A percentile compares a stretch with the other conserved stretches of the same genome.
Evolutionary conservation across 345 rosid species (phyloP).

Genomic region (Salix viminalis): DNA sequence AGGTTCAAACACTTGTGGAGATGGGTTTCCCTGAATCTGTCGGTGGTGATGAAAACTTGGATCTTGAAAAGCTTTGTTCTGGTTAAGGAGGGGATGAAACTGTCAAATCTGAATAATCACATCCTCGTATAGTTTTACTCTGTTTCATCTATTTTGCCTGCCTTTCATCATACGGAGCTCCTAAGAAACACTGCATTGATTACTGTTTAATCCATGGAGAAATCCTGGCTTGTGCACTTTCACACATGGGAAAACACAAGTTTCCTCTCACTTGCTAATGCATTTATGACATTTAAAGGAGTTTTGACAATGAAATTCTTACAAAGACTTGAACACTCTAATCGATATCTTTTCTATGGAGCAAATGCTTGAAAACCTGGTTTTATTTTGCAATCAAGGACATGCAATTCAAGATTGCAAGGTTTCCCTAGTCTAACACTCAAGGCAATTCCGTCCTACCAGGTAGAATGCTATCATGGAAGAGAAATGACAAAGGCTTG

Average conservation of each 20-base stretch:
- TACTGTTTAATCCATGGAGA: background rate
- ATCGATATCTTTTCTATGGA: too few relatives aligned
- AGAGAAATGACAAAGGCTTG: too few relatives aligned
- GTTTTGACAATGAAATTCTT: too few relatives aligned
- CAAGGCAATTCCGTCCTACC: too few relatives aligned
- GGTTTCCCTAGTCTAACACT: too few relatives aligned
- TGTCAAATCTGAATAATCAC: background rate
- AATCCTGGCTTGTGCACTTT: background rate
- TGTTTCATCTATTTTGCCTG: background rate
- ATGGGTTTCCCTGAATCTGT: conserved; percentile 92
- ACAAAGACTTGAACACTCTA: too few relatives aligned
- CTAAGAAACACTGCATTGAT: background rate
- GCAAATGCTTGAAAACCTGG: too few relatives aligned
- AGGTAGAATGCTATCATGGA: too few relatives aligned
- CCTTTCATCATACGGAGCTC: background rate
- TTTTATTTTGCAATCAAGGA: too few relatives aligned
- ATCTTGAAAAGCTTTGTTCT: conserved; percentile 87
- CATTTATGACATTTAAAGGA: too few relatives aligned
- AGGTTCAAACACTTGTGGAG: conserved; percentile 86
- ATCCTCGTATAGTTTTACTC: background rate
- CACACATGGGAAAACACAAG: background rate
- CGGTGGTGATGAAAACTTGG: conserved; percentile 96
- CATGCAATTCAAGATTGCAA: too few relatives aligned
- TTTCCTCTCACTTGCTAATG: too few relatives aligned
- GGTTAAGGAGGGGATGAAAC: conserved; percentile 12